Evolutionary conservation across 257 asterid species (phyloP), one percentile per base, ranked within the genome.

Genomic region (Solanum paucissectum): DNA sequence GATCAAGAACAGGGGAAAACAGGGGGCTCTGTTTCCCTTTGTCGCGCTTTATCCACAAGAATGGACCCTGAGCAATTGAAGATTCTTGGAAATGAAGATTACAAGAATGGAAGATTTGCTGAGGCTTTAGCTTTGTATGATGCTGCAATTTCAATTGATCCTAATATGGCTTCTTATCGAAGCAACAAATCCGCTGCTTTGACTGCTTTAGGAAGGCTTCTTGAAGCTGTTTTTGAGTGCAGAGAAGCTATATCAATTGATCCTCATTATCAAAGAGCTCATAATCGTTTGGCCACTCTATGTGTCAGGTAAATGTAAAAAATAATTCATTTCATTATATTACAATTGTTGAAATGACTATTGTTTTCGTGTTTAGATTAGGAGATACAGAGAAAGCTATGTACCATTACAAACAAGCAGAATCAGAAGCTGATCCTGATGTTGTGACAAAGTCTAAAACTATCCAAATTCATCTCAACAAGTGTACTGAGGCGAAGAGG

Each of bases 101-200:
- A 96, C 88, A 94, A 95, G 91, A 97, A 96, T 76, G 98, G 99
- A 3, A 94, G 98, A 84, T 96, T 97, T 87, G 98, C 98, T 1
- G 99, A 96, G 58, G 99, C 99, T 5, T 87, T 97, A 81, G 92
- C 99, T 32, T 90, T 95, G 72, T 96, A 96, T 86, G 99, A 97
- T 34, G 99, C 99, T 11, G 99, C 99, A 0, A 96, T 96, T 84
- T 94, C 99, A 9, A 92, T 97, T 49, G 98, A 97, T 77, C 98
- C 99, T 0, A 92, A 91, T 42, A 97, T 95, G 91, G 99, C 99
- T 36, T 94, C 99, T 49, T 97, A 97, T 33, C 75, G 99, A 68
- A 97, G 99, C 95, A 97, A 97, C 88, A 97, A 96, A 91, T 94
- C 98, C 21, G 99, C 99, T 4, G 99, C 99, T 2, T 90, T 97